Conservation (phyloP, 2,329 filamentous ascomycete genomes). For the Cadophora luteo-olivacea region DNA sequence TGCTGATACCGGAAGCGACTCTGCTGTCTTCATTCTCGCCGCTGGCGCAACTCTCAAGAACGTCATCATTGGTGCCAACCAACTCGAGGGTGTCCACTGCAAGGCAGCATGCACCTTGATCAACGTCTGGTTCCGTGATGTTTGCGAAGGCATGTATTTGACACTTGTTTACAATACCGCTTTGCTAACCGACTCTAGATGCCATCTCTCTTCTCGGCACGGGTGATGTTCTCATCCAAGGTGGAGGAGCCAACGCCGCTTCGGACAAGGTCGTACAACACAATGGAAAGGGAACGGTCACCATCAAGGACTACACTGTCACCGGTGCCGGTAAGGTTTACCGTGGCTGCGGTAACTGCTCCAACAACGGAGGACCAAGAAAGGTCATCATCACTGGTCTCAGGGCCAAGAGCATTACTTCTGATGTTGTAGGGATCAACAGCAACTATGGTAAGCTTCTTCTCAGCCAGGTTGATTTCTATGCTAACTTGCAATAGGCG, state of each 20-base stretch:
- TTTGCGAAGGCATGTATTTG: background rate
- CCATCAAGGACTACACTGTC: constrained; percentile 18
- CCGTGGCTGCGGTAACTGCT: constrained; percentile 12
- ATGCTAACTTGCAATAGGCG: constrained; percentile 24
- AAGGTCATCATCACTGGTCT: constrained; percentile 12
- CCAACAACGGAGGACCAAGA: constrained; percentile 4
- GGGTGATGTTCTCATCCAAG: constrained; percentile 10
- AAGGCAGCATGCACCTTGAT: constrained; percentile 53
- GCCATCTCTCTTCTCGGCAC: constrained; percentile 5
- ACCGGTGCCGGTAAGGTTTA: constrained; percentile 14
- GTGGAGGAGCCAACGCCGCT: constrained; percentile 15
- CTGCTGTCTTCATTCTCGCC: constrained; percentile 59
- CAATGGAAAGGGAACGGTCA: constrained; percentile 14
- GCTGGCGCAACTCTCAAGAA: constrained; percentile 57
- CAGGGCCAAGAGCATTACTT: background rate
- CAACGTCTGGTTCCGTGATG: constrained; percentile 27
- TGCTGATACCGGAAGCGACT: constrained; percentile 30
- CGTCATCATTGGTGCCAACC: constrained; percentile 58
- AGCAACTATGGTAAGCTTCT: constrained; percentile 42
- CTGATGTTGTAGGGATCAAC: constrained; percentile 11
- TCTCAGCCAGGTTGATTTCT: constrained; percentile 17
- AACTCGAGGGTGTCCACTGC: constrained; percentile 56
- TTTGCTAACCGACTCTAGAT: constrained; percentile 1
- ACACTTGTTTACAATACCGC: background rate
- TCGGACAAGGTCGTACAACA: constrained; percentile 12